phyloP scores from a whole-genome alignment of 106 monocot species.

The Phalaenopsis equestris region DNA sequence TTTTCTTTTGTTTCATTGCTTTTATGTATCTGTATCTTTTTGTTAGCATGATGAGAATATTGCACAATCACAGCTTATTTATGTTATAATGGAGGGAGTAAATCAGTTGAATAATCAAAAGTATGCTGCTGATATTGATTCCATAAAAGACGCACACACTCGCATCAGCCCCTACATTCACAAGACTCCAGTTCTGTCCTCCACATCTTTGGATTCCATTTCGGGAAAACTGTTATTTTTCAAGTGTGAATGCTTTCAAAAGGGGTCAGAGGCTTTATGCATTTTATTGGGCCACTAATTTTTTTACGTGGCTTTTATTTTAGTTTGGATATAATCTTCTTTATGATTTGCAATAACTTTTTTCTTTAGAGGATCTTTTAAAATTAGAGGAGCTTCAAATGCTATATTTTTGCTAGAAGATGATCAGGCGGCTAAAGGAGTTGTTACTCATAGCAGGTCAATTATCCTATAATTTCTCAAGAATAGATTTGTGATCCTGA shows the following conservation, averaged over 20 bases:
- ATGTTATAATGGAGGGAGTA: constrained; percentile 29
- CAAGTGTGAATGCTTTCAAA: constrained; percentile 94
- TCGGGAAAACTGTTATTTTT: constrained; percentile 62
- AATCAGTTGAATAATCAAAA: constrained; percentile 15
- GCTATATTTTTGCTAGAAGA: constrained; percentile 75
- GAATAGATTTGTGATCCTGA: background rate
- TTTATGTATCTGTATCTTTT: background rate
- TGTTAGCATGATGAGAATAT: background rate
- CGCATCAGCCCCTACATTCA: constrained; percentile 71
- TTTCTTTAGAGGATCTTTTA: constrained; percentile 67
- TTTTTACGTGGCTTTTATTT: background rate
- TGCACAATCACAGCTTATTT: background rate
- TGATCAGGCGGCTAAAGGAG: constrained; percentile 68
- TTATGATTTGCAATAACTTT: background rate
- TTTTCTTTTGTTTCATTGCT: background rate
- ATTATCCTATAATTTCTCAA: background rate
- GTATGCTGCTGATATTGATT: constrained; percentile 78
- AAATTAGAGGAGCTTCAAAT: constrained; percentile 95
- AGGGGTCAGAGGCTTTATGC: constrained; percentile 48
- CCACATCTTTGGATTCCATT: constrained; percentile 45
- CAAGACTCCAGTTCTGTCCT: constrained; percentile 71
- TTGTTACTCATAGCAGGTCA: constrained; percentile 95
- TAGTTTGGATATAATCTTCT: background rate
- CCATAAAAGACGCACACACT: constrained; percentile 65
- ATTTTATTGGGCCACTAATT: background rate